Conservation (phyloP, 495 filamentous ascomycete genomes). For the Penicillium paradoxum region DNA sequence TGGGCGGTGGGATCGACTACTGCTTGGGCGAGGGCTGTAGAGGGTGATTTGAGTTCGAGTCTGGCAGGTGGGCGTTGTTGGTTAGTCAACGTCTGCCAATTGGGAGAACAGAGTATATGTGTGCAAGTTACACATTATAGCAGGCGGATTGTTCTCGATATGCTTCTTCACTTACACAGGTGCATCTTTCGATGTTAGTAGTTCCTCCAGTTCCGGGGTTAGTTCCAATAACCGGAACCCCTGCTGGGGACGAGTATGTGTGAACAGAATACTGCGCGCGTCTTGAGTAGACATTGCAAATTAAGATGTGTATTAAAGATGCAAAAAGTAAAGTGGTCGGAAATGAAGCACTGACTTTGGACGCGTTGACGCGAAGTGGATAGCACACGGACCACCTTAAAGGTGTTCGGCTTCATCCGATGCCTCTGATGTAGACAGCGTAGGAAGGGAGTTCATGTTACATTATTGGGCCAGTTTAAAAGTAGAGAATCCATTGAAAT, state of each 20-base stretch:
- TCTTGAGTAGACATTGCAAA: conserved; percentile 56
- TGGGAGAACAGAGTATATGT: background rate
- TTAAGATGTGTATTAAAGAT: background rate
- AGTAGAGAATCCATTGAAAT: background rate
- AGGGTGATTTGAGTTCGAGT: conserved; percentile 58
- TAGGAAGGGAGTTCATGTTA: background rate
- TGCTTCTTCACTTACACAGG: conserved; percentile 47
- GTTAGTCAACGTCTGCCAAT: background rate
- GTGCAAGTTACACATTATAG: background rate
- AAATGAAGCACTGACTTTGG: conserved; percentile 4
- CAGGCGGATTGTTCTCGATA: background rate
- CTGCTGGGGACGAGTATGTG: conserved; percentile 53
- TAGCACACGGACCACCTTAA: conserved; percentile 33
- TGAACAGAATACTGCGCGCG: conserved; percentile 57
- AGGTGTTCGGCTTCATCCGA: background rate
- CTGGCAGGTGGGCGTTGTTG: conserved; percentile 46
- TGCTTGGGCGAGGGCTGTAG: conserved; percentile 20
- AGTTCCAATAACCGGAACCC: conserved; percentile 78
- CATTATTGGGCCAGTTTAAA: background rate
- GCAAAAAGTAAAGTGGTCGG: background rate
- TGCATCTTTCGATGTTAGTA: conserved; percentile 56
- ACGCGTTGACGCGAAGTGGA: conserved; percentile 10
- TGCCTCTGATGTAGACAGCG: too few species aligned
- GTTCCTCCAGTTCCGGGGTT: conserved; percentile 62
- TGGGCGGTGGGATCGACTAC: conserved; percentile 31